A percentile compares a stretch with the other conserved stretches of the same genome.
These are phyloP conservation scores for Fragaria ananassa DNA, from an alignment of 306 rosid genomes.

Conservation along the genomic window DNA sequence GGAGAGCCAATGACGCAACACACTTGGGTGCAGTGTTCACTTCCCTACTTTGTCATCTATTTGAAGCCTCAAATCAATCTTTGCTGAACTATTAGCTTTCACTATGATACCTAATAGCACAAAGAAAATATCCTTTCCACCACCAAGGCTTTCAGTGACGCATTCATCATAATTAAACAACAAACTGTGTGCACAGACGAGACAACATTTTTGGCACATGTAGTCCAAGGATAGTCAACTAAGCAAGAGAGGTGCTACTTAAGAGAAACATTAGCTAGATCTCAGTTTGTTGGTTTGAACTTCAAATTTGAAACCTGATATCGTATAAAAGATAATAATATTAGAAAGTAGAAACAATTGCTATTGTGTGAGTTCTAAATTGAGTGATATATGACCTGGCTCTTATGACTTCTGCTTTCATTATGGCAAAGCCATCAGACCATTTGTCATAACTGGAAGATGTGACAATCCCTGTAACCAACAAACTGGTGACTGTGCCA, in stretches of 20 bases:
- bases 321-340: neutral
- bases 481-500: slow-evolving; percentile 56
- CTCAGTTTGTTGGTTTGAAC: neutral
- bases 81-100: too few species aligned
- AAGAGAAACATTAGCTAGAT: neutral
- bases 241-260: neutral
- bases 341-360: neutral
- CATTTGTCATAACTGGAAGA: slow-evolving; percentile 70
- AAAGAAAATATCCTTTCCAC: too few species aligned
- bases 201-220: neutral
- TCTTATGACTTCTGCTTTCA: neutral
- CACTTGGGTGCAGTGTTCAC: too few species aligned
- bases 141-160: too few species aligned
- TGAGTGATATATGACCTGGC: neutral
- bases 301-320: neutral
- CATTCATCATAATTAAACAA: too few species aligned
- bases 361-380: neutral
- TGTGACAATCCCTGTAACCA: slow-evolving; percentile 65
- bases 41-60: too few species aligned
- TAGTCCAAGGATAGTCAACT: neutral
- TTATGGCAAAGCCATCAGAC: neutral
- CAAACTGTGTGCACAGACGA: too few species aligned
- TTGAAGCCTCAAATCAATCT: too few species aligned
- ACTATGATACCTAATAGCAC: too few species aligned
- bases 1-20: too few species aligned